Evolutionary conservation across 768 basidiomycete genomes (phyloP).

Genomic region (Symmetrospora coprosmae): DNA sequence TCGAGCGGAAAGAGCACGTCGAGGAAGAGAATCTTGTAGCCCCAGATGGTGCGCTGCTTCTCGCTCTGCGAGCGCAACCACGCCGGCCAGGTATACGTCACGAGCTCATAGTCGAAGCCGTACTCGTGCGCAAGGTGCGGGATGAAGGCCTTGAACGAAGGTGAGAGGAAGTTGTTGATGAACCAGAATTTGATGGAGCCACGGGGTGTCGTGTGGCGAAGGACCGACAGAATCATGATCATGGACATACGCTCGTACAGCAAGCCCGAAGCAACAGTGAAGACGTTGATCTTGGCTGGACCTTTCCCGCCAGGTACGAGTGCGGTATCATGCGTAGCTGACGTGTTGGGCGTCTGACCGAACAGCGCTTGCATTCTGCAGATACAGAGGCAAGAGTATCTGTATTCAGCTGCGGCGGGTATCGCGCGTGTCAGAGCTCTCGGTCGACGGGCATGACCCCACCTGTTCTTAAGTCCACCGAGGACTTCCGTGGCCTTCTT

Average conservation of each 20-base stretch:
- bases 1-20: conserved; percentile 99
- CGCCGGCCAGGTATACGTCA: conserved; percentile 98
- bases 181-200: conserved; percentile 99
- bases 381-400: background rate
- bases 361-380: conserved; percentile 17
- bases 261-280: conserved; percentile 92
- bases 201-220: conserved; percentile 84
- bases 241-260: conserved; percentile 96
- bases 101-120: conserved; percentile 86
- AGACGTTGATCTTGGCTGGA: conserved; percentile 96
- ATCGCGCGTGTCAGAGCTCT: too few species aligned
- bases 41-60: conserved; percentile 98
- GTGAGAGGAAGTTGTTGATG: conserved; percentile 97
- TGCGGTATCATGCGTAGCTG: conserved; percentile 26
- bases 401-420: background rate
- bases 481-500: conserved; percentile 8
- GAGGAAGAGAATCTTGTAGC: conserved; percentile 97
- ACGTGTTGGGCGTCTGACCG: conserved; percentile 27
- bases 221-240: conserved; percentile 94
- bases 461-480: conserved; percentile 2
- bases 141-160: conserved; percentile 76
- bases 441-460: too few species aligned
- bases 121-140: conserved; percentile 83
- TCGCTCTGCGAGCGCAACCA: conserved; percentile 95
- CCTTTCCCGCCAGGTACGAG: conserved; percentile 37